Conservation (phyloP, 2,329 filamentous ascomycete species). For the Clathrospora elynae region DNA sequence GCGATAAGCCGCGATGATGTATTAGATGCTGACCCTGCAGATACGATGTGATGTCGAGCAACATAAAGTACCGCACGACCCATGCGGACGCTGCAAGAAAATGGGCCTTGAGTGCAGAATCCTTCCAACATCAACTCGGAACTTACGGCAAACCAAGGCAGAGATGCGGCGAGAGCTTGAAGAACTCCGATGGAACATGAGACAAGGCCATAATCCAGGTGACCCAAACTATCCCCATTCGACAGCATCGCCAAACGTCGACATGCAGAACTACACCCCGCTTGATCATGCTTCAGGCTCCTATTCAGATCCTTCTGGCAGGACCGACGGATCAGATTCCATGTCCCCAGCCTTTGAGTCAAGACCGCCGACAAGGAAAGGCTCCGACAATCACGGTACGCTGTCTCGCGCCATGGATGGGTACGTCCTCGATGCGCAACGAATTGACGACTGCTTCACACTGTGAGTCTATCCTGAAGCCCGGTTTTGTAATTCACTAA, state of each 20-base stretch:
- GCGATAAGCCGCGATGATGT: constrained; percentile 4
- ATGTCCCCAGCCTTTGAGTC: constrained; percentile 39
- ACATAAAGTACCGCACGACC: constrained; percentile 45
- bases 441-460: constrained; percentile 45
- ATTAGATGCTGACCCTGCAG: constrained; percentile 28
- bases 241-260: constrained; percentile 35
- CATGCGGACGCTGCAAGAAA: constrained; percentile 44
- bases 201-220: constrained; percentile 31
- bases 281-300: constrained; percentile 33
- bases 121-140: constrained; percentile 45
- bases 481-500: constrained; percentile 16
- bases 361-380: constrained; percentile 31
- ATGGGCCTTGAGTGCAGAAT: constrained; percentile 46
- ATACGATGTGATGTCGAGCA: constrained; percentile 49
- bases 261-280: constrained; percentile 35
- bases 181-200: constrained; percentile 45
- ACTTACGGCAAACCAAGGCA: constrained; percentile 46
- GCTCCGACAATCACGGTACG: constrained; percentile 28
- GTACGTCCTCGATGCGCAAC: constrained; percentile 41
- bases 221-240: constrained; percentile 35
- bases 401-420: constrained; percentile 38
- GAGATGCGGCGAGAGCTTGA: constrained; percentile 48
- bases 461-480: constrained; percentile 26
- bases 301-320: constrained; percentile 36
- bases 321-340: constrained; percentile 36